A percentile compares a stretch with the other conserved stretches of the same genome.
These are phyloP conservation scores for Protomyces lactucae-debilis DNA, from an alignment of 1,139 yeast genomes.

Conservation along the genomic window DNA sequence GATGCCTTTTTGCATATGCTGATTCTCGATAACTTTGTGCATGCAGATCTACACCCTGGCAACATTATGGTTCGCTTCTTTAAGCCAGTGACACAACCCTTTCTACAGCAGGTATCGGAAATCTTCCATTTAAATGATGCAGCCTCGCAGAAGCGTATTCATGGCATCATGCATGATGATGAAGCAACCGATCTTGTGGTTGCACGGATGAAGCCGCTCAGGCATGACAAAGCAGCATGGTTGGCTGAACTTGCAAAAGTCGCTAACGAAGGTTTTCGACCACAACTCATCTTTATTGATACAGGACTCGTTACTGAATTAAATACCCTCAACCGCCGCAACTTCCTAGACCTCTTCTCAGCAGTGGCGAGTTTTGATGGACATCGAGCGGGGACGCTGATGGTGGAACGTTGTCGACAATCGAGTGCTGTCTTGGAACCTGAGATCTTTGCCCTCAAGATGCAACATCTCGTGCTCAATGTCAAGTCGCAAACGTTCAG, in stretches of 20 bases:
- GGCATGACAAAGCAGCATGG: slow-evolving; percentile 45
- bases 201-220: slow-evolving; percentile 23
- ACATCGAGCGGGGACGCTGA: slow-evolving; percentile 84
- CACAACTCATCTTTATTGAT: slow-evolving; percentile 86
- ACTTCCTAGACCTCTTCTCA: slow-evolving; percentile 82
- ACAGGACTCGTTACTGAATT: slow-evolving; percentile 91
- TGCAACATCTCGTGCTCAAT: slow-evolving; percentile 71
- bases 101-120: slow-evolving; percentile 17
- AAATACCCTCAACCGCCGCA: slow-evolving; percentile 66
- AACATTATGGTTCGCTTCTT: slow-evolving; percentile 79
- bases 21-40: slow-evolving; percentile 85
- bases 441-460: slow-evolving; percentile 81
- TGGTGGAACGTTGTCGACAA: slow-evolving; percentile 90
- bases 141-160: slow-evolving; percentile 18
- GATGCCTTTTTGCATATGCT: slow-evolving; percentile 92
- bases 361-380: slow-evolving; percentile 92
- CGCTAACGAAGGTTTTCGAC: slow-evolving; percentile 62
- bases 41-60: slow-evolving; percentile 96
- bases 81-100: slow-evolving; percentile 37
- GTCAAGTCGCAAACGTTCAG: slow-evolving; percentile 87
- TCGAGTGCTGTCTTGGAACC: slow-evolving; percentile 85
- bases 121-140: slow-evolving; percentile 27
- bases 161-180: slow-evolving; percentile 33
- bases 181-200: slow-evolving; percentile 34
- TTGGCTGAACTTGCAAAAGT: slow-evolving; percentile 49